Evolutionary conservation across 2,329 filamentous ascomycete genomes (phyloP), one percentile per base, ranked within the genome.

Genomic region (Colletotrichum camelliae): DNA sequence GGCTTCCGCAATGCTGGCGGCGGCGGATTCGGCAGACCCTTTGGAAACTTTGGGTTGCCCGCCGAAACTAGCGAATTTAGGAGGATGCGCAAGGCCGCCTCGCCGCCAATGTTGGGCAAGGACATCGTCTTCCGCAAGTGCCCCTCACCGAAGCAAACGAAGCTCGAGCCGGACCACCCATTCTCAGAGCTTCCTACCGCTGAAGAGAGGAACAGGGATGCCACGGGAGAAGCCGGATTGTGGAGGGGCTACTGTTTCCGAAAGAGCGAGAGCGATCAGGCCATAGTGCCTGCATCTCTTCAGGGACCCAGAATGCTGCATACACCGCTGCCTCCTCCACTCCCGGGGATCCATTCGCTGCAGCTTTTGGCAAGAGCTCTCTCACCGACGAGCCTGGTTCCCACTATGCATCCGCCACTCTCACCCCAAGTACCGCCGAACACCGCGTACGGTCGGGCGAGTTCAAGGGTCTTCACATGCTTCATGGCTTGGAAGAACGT

Each of bases 91-190:
- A 85, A 89, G 78, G 87, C 87, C 27, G 87, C 89, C 80, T 92
- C 92, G 76, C 96, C 96, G 55, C 96, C 96, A 12, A 97, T 98
- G 96, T 91, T 98, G 13, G 96, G 96, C 72, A 87, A 88, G 73
- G 94, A 98, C 79, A 90, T 98, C 70, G 88, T 89, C 31, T 98
- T 98, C 82, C 94, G 95, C 39, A 91, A 91, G 82, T 98, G 95
- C 82, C 89, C 90, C 12, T 98, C 96, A 31, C 96, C 96, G 7
- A 93, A 96, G 83, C 91, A 93, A 70, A 97, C 96, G 18, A 93
- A 95, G 80, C 94, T 97, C 80, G 95, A 98, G 81, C 93, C 94
- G 1, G 93, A 94, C 72, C 94, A 95, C 81, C 90, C 86, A 79
- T 91, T 89, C 84, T 84, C 88, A 83, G 84, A 87, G 62, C 82